phyloP scores from a whole-genome alignment of 2,329 filamentous ascomycete genomes.

The Phialophora verrucosa region DNA sequence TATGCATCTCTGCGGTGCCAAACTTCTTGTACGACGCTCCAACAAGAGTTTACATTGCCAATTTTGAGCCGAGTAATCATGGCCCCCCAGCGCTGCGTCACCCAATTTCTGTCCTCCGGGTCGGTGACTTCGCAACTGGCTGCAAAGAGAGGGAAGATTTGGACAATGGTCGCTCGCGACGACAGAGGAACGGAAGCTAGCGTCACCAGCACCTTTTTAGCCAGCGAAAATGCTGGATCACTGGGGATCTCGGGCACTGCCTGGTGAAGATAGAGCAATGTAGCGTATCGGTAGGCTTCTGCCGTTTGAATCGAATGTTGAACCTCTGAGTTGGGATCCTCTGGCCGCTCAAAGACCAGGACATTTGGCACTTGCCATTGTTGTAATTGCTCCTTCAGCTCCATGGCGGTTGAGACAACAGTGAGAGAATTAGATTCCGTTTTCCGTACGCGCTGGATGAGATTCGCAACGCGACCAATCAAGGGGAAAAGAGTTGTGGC shows the following conservation, averaged over 20 bases:
- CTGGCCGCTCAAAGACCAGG: conserved; percentile 61
- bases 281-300: conserved; percentile 70
- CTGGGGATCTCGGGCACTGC: conserved; percentile 72
- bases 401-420: conserved; percentile 67
- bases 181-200: conserved; percentile 67
- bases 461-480: conserved; percentile 68
- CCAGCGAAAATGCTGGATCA: conserved; percentile 61
- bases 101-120: conserved; percentile 67
- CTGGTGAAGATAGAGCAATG: conserved; percentile 69
- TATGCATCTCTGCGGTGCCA: conserved; percentile 67
- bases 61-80: conserved; percentile 69
- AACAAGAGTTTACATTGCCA: conserved; percentile 69
- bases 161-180: conserved; percentile 69
- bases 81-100: conserved; percentile 65
- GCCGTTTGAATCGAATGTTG: conserved; percentile 70
- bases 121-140: conserved; percentile 69
- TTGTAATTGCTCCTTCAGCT: conserved; percentile 65
- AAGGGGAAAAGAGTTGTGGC: conserved; percentile 71
- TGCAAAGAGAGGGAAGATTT: conserved; percentile 71
- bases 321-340: conserved; percentile 67
- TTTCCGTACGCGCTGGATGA: conserved; percentile 67
- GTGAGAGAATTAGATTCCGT: conserved; percentile 61
- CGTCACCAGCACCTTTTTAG: conserved; percentile 65
- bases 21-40: conserved; percentile 69
- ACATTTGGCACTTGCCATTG: conserved; percentile 64